Conservation (phyloP, 371 early-diverging fungal species). For the Conidiobolus incongruus region DNA sequence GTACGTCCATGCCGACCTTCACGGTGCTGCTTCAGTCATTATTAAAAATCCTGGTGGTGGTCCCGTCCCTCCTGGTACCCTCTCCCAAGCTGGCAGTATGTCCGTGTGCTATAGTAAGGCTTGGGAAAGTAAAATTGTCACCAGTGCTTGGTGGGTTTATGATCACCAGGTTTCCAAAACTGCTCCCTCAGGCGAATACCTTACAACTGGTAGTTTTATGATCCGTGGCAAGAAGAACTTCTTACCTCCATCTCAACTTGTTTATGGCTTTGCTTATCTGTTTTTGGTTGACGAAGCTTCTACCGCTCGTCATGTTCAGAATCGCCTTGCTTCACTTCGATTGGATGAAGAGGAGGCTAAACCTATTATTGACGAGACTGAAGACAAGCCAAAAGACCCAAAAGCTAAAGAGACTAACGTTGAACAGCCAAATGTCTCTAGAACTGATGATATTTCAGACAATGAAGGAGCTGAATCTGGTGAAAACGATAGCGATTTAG, state of each 20-base stretch:
- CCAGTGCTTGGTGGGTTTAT: conserved; percentile 92
- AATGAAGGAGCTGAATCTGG: too few species aligned
- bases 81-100: conserved; percentile 92
- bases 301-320: conserved; percentile 40
- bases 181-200: conserved; percentile 92
- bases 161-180: conserved; percentile 87
- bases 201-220: conserved; percentile 92
- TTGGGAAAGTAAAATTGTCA: conserved; percentile 95
- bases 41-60: conserved; percentile 64
- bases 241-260: conserved; percentile 81
- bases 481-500: too few species aligned
- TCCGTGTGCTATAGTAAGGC: conserved; percentile 89
- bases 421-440: too few species aligned
- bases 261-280: conserved; percentile 91
- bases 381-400: conserved; percentile 4
- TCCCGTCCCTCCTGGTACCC: conserved; percentile 67
- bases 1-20: conserved; percentile 92
- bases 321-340: conserved; percentile 10
- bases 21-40: conserved; percentile 86
- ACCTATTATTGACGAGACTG: neutral
- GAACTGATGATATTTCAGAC: too few species aligned
- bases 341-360: conserved; percentile 4
- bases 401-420: neutral
- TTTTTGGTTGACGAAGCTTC: conserved; percentile 73
- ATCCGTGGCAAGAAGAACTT: conserved; percentile 94